Evolutionary conservation across 2,329 filamentous ascomycete genomes (phyloP).

Genomic region (Fusarium foetens): DNA sequence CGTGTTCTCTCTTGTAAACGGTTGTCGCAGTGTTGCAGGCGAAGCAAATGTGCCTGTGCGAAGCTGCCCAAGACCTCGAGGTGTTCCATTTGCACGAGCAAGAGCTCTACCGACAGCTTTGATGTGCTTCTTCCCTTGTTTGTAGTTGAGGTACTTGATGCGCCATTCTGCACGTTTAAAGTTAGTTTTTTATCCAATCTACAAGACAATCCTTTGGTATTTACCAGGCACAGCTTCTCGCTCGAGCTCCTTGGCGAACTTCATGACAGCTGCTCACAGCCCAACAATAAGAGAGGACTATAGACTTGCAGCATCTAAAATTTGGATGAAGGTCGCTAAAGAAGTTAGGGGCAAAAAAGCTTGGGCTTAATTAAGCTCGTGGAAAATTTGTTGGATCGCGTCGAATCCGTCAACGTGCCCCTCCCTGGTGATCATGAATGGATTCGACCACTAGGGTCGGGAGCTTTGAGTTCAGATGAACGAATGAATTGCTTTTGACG

Average conservation of each 20-base stretch:
- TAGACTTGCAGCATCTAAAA: conserved; percentile 30
- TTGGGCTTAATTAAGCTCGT: not conserved
- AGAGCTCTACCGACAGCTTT: conserved; percentile 83
- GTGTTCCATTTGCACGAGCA: conserved; percentile 66
- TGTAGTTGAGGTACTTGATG: conserved; percentile 94
- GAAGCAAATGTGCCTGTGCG: conserved; percentile 46
- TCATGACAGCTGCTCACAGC: conserved; percentile 58
- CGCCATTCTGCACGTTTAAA: conserved; percentile 75
- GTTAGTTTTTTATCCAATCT: conserved; percentile 8
- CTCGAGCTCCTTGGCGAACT: conserved; percentile 82
- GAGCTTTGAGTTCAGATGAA: not conserved
- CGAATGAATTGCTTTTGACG: conserved; percentile 27
- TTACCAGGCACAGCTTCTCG: conserved; percentile 84
- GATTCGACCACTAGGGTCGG: conserved; percentile 1
- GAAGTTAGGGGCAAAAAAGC: not conserved
- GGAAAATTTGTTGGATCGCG: conserved; percentile 10
- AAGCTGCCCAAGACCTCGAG: conserved; percentile 51
- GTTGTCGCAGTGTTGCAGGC: conserved; percentile 37
- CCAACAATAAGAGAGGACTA: conserved; percentile 16
- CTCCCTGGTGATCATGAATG: conserved; percentile 22
- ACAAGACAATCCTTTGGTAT: conserved; percentile 25
- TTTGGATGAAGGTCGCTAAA: not conserved
- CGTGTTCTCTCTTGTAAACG: conserved; percentile 11
- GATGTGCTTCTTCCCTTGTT: conserved; percentile 92
- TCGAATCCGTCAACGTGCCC: conserved; percentile 29